These are phyloP conservation scores for Calonectria hongkongensis DNA, from an alignment of 2,329 filamentous ascomycete species.

Conservation along the genomic window DNA sequence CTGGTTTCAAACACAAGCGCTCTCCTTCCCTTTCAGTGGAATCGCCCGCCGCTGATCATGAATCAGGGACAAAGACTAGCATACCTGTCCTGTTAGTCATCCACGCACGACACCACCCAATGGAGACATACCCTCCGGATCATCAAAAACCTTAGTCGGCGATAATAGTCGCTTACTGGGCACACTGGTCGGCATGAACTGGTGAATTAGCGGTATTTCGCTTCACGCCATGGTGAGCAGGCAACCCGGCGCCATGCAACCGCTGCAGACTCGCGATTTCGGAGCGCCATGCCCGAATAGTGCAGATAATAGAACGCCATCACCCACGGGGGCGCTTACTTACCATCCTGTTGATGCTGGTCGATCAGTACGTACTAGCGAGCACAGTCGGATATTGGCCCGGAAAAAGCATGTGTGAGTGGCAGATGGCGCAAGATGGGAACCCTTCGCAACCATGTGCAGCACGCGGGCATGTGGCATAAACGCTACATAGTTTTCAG, in stretches of 20 bases:
- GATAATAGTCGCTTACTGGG: slow-evolving; percentile 12
- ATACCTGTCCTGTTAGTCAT: slow-evolving; percentile 12
- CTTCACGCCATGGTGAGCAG: slow-evolving; percentile 44
- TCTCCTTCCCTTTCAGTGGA: neutral
- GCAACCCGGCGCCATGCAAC: slow-evolving; percentile 38
- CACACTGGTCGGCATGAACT: slow-evolving; percentile 40
- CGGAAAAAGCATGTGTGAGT: slow-evolving; percentile 30
- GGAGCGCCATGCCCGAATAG: slow-evolving; percentile 36
- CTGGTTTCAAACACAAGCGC: slow-evolving; percentile 31
- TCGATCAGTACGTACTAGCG: slow-evolving; percentile 16
- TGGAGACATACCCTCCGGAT: slow-evolving; percentile 24
- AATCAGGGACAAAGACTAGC: slow-evolving; percentile 24
- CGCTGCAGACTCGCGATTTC: slow-evolving; percentile 30
- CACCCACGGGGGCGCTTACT: slow-evolving; percentile 22
- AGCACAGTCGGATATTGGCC: slow-evolving; percentile 26
- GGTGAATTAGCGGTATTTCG: slow-evolving; percentile 47
- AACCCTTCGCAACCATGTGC: slow-evolving; percentile 42
- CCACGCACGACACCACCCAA: slow-evolving; percentile 5
- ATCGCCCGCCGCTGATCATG: slow-evolving; percentile 10
- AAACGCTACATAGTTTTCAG: slow-evolving; percentile 40
- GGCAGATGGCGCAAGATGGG: slow-evolving; percentile 42
- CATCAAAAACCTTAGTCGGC: slow-evolving; percentile 14
- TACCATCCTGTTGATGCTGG: slow-evolving; percentile 13
- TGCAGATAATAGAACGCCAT: slow-evolving; percentile 33
- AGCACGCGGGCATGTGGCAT: slow-evolving; percentile 42